Evolutionary conservation across 2,329 filamentous ascomycete genomes (phyloP).

Genomic region (Fusarium anguioides): DNA sequence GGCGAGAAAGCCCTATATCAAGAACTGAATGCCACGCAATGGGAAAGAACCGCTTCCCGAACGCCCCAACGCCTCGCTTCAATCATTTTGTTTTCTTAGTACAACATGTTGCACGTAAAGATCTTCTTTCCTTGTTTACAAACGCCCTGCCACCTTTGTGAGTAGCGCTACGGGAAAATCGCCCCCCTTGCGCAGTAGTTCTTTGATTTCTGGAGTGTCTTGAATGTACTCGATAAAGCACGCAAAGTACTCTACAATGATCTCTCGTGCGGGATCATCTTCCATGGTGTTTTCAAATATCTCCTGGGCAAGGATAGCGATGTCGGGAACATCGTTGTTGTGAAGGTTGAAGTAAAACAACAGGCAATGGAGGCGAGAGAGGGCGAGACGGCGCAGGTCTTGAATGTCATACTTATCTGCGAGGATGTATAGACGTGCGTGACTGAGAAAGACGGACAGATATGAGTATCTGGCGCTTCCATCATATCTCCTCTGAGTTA

Average conservation of each 20-base stretch:
- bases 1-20: not conserved
- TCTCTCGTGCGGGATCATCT: slow-evolving; percentile 31
- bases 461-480: slow-evolving; percentile 11
- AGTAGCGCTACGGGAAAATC: slow-evolving; percentile 39
- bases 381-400: slow-evolving; percentile 25
- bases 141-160: slow-evolving; percentile 19
- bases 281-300: slow-evolving; percentile 41
- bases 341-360: slow-evolving; percentile 29
- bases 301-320: slow-evolving; percentile 29
- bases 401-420: slow-evolving; percentile 43
- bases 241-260: slow-evolving; percentile 36
- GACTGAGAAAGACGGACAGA: slow-evolving; percentile 35
- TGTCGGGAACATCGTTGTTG: slow-evolving; percentile 28
- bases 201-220: slow-evolving; percentile 21
- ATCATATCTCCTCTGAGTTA: not conserved
- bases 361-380: slow-evolving; percentile 35
- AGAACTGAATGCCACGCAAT: not conserved
- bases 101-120: not conserved
- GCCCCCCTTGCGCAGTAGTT: slow-evolving; percentile 21
- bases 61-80: slow-evolving; percentile 20
- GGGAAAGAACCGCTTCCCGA: not conserved
- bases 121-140: not conserved
- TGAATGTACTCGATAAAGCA: slow-evolving; percentile 37
- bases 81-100: not conserved
- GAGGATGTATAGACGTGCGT: slow-evolving; percentile 42